Conservation (phyloP, 768 basidiomycete genomes). For the Lentinula raphanica region DNA sequence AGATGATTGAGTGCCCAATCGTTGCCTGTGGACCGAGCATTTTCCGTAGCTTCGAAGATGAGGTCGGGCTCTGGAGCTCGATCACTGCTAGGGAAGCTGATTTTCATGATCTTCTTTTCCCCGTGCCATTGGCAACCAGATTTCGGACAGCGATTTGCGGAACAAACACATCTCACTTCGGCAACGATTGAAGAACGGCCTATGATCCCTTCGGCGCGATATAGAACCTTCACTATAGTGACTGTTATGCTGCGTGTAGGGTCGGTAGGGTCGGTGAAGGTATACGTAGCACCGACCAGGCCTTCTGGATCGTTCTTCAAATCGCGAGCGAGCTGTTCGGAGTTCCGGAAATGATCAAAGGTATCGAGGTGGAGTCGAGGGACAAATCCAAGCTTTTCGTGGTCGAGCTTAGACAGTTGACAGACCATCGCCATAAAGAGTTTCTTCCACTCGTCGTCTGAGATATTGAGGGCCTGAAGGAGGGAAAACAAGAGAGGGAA, state of each 20-base stretch:
- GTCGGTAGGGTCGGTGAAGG: not conserved
- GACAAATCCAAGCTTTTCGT: not conserved
- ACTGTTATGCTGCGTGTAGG: not conserved
- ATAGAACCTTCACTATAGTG: not conserved
- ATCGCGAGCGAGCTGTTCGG: not conserved
- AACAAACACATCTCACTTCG: not conserved
- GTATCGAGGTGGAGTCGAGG: not conserved
- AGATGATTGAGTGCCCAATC: slow-evolving; percentile 5
- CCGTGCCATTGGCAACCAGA: not conserved
- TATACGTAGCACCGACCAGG: not conserved
- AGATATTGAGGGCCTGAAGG: not conserved
- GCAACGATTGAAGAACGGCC: not conserved
- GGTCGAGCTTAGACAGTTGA: not conserved
- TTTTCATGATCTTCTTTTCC: not conserved
- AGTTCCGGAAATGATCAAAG: not conserved
- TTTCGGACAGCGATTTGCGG: not conserved
- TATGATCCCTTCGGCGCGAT: not conserved
- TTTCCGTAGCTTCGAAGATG: not conserved
- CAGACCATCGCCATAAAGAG: not conserved
- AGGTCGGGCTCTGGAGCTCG: not conserved
- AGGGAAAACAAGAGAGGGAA: not conserved
- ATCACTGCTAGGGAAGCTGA: not conserved
- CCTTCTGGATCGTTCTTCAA: not conserved
- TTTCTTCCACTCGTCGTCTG: not conserved
- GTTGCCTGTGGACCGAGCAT: not conserved